Evolutionary conservation across 2,329 filamentous ascomycete species (phyloP).

Genomic region (Penicillium capsulatum): DNA sequence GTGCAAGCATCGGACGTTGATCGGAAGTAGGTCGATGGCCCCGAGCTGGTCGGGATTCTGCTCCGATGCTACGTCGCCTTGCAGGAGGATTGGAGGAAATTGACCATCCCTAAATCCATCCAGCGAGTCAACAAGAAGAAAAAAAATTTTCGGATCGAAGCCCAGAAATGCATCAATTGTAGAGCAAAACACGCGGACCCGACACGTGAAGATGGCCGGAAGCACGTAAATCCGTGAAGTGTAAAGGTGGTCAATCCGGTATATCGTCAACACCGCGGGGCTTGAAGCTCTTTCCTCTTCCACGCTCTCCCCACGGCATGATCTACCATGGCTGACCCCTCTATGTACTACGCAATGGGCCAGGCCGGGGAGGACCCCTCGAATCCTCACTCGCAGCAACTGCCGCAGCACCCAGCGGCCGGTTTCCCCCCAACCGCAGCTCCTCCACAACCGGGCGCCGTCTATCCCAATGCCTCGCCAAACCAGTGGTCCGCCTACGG

Average conservation of each 20-base stretch:
- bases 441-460: slow-evolving; percentile 37
- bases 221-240: slow-evolving; percentile 27
- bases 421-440: slow-evolving; percentile 34
- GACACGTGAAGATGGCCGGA: slow-evolving; percentile 24
- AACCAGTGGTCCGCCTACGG: slow-evolving; percentile 32
- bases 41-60: no score
- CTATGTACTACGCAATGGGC: slow-evolving; percentile 40
- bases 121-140: no score
- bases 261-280: slow-evolving; percentile 24
- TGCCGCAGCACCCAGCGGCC: slow-evolving; percentile 45
- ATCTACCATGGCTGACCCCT: slow-evolving; percentile 42
- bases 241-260: slow-evolving; percentile 36
- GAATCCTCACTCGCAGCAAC: slow-evolving; percentile 50
- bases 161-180: no score
- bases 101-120: no score
- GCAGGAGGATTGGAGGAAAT: no score
- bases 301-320: slow-evolving; percentile 22
- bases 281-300: slow-evolving; percentile 3
- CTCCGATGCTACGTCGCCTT: no score
- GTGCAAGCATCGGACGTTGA: not conserved
- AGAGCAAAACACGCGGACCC: not conserved
- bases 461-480: slow-evolving; percentile 33
- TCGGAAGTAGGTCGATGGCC: not conserved
- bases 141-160: no score
- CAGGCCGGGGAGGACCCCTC: slow-evolving; percentile 50